Base-by-base conservation (phyloP, 306 rosid genomes). In the Castanea crenata region DNA sequence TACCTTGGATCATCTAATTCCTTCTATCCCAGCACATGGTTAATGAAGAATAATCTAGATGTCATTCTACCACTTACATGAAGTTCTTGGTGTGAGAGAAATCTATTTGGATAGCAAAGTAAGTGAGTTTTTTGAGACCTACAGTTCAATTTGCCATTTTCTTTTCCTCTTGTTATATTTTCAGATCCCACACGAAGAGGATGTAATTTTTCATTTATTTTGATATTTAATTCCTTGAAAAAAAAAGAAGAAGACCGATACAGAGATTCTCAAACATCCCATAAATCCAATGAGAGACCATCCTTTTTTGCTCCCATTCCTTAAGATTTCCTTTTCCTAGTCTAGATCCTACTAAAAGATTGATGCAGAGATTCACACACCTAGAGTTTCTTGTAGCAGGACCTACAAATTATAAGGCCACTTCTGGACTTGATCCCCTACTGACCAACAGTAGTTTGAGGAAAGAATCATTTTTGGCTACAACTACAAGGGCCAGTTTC, bases 11-110 rank as follows among this genome's bases (percentile, higher is more conserved):
- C 91, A 10, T 75, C 93, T 31, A 62, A 71, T 81, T 56, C 85
- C 55, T 78, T 74, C 65, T 88, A 91, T 86, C 97, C 97, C 15
- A 77, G 71, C 49, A 87, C 84, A 71, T 91, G 99, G 99, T 59
- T 83, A 74, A 41, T 68, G 75, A 86, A 75, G 87, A 89, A 85
- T 67, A 85, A 88, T 84, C 83, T 91, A 1, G 94, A 94, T 72
- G 88, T 52, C 83, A 77, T 89, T 82, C 80, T 88, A 78, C 89
- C 89, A 12, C 80, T 87, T 31, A 8, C 71, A 38, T 79, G 80
- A 87, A 69, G 65, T 72, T 86, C 76, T 76, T 18, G 68, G 77
- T 59, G 71, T 76, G 77, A 78, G 68, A n/a, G 62, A 68, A 74
- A 81, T 80, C 77, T 49, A 69, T 21, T 19, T 77, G 81, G 78